These are phyloP conservation scores for Heterobasidion occidentale DNA, from an alignment of 1,284 basidiomycete genomes.

Conservation along the genomic window DNA sequence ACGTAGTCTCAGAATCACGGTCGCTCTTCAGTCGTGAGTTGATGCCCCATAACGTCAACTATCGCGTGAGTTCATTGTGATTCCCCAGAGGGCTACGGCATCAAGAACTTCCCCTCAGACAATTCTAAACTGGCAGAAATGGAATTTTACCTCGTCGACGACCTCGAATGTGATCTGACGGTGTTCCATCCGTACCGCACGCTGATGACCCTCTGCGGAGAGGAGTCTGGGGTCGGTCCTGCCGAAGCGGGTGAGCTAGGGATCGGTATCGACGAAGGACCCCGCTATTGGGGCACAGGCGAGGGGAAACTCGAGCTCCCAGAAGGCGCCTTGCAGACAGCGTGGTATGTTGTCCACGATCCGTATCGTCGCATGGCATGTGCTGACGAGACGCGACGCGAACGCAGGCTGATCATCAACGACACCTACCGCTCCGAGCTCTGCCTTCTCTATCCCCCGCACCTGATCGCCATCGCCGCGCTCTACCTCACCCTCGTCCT, in stretches of 20 bases:
- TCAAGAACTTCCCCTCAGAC: conserved; percentile 77
- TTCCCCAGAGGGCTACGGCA: conserved; percentile 55
- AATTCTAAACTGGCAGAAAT: conserved; percentile 93
- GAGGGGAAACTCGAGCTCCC: conserved; percentile 61
- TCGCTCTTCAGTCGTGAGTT: conserved; percentile 69
- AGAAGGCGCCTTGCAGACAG: conserved; percentile 63
- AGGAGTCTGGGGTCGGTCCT: conserved; percentile 35
- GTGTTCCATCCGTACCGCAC: conserved; percentile 94
- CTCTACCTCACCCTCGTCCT: conserved; percentile 81
- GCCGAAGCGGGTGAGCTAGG: conserved; percentile 59
- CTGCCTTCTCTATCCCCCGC: conserved; percentile 88
- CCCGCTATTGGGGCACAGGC: conserved; percentile 70
- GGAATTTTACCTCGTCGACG: conserved; percentile 97
- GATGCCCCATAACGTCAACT: background rate
- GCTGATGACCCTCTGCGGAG: conserved; percentile 68
- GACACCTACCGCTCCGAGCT: conserved; percentile 92
- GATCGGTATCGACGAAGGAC: conserved; percentile 51
- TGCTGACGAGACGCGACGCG: background rate
- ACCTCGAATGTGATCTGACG: conserved; percentile 91
- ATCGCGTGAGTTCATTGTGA: background rate
- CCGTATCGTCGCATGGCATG: background rate
- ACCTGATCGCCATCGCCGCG: conserved; percentile 87
- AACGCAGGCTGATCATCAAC: conserved; percentile 85
- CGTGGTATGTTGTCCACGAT: conserved; percentile 42
- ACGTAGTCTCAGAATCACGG: conserved; percentile 80